Base-by-base conservation (phyloP, 208 protist genomes). In the Crithidia bombi region DNA sequence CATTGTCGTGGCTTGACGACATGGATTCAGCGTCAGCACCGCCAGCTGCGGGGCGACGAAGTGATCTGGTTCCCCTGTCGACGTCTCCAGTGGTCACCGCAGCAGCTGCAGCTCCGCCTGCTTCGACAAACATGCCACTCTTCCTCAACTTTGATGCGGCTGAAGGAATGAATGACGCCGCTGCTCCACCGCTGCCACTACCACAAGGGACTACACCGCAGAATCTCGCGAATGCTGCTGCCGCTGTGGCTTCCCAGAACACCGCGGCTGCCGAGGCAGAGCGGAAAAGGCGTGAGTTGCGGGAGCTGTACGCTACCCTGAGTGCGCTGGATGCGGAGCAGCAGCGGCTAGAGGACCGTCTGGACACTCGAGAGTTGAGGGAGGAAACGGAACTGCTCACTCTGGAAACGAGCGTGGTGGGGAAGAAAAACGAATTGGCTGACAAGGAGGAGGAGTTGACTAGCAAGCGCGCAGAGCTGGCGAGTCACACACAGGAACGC, bases 371-470 rank as follows among this genome's bases (percentile, higher is more conserved):
- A 28, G 62, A 82, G 54, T 78, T 89, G 57, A 84, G 81, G 57
- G 69, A 85, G 72, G 86, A 92, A 46, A 64, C 75, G 4, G 86
- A 87, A 56, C 71, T 92, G 46, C 76, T 82, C 21, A 67, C 81
- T 32, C 59, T 92, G 15, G 83, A 92, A 54, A 87, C 86, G 26
- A 79, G 47, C 36, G 47, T 81, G 15, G 59, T 89, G 23, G 61
- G 65, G 44, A 93, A 90, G 65, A 54, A 65, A 38, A 85, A 65
- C 12, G 82, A 93, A 66, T 51, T 89, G 57, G 64, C 73, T 41
- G 64, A 56, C 5, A 62, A 72, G 52, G 72, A 79, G 61, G 49
- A 67, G 28, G 56, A 72, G 55, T 41, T 82, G 59, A 65, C 32
- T 7, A 41, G 17, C 25, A 78, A 85, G 52, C 57, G 62, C 10